Conservation (phyloP, 352 stramenopile species). For the Globisporangium irregulare region DNA sequence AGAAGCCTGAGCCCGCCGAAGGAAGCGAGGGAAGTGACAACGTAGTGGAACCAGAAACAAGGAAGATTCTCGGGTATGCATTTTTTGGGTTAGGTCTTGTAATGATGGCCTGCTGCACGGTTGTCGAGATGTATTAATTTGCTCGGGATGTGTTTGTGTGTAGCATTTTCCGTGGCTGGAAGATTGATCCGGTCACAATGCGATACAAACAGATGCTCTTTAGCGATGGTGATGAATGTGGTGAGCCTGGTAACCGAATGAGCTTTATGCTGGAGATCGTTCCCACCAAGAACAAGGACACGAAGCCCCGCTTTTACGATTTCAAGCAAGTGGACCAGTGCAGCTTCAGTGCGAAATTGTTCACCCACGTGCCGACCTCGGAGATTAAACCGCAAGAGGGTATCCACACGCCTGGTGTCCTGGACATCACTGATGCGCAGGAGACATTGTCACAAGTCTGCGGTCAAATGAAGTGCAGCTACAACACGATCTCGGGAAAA, state of each 20-base stretch:
- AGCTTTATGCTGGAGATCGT: slow-evolving; percentile 55
- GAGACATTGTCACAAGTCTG: slow-evolving; percentile 61
- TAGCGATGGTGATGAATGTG: slow-evolving; percentile 70
- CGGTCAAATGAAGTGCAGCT: slow-evolving; percentile 70
- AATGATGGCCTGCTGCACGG: background rate
- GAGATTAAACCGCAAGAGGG: slow-evolving; percentile 39
- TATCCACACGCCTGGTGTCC: slow-evolving; percentile 62
- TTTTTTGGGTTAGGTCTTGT: background rate
- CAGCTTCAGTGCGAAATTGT: slow-evolving; percentile 47
- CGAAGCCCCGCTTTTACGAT: slow-evolving; percentile 41
- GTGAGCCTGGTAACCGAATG: slow-evolving; percentile 37
- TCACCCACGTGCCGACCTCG: slow-evolving; percentile 40
- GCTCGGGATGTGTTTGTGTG: background rate
- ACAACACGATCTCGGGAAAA: slow-evolving; percentile 43
- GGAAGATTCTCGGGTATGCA: slow-evolving; percentile 52
- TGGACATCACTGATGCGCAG: slow-evolving; percentile 58
- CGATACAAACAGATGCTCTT: slow-evolving; percentile 81
- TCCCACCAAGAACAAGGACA: slow-evolving; percentile 34
- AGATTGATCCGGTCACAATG: slow-evolving; percentile 72
- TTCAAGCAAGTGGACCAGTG: slow-evolving; percentile 58
- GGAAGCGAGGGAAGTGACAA: background rate
- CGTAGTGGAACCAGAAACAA: slow-evolving; percentile 18
- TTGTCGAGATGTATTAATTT: background rate
- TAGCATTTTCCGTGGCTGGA: slow-evolving; percentile 77
- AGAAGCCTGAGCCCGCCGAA: slow-evolving; percentile 18